Percentiles rank a stretch among this genome's conserved stretches.
Evolutionary conservation across 2,329 filamentous ascomycete species (phyloP).

Genomic region (Ophiocordyceps camponoti-saundersi): DNA sequence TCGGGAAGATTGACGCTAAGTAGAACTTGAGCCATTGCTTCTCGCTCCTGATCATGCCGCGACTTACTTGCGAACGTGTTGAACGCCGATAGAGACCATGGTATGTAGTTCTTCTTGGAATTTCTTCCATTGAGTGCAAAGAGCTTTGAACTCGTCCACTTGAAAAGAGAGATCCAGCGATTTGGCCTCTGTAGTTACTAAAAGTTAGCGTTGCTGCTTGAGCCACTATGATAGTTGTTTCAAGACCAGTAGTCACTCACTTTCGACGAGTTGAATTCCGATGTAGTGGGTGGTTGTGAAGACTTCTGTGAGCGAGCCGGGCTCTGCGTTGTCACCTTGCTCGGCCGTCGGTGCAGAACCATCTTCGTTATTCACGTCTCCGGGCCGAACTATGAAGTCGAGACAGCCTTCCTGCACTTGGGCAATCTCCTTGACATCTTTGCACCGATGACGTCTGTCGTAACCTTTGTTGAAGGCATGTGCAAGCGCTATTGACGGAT

Average conservation of each 20-base stretch:
- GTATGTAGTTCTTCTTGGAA: slow-evolving; percentile 56
- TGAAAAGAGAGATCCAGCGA: slow-evolving; percentile 64
- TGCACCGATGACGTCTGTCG: slow-evolving; percentile 62
- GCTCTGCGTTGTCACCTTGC: slow-evolving; percentile 23
- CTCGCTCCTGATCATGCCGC: neutral
- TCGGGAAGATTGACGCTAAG: slow-evolving; percentile 69
- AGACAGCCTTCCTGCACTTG: slow-evolving; percentile 38
- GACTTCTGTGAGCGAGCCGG: slow-evolving; percentile 24
- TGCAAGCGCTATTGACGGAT: slow-evolving; percentile 63
- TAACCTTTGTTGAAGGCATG: slow-evolving; percentile 90
- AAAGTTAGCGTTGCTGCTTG: slow-evolving; percentile 11
- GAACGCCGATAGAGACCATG: slow-evolving; percentile 50
- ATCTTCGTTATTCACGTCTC: slow-evolving; percentile 15
- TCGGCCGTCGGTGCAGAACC: slow-evolving; percentile 13
- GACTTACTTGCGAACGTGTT: slow-evolving; percentile 70
- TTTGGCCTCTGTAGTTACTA: slow-evolving; percentile 36
- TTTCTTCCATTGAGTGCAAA: slow-evolving; percentile 58
- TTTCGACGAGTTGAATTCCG: slow-evolving; percentile 62
- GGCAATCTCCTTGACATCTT: slow-evolving; percentile 29
- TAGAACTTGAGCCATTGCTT: slow-evolving; percentile 1
- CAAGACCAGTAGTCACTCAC: slow-evolving; percentile 29
- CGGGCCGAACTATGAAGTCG: slow-evolving; percentile 22
- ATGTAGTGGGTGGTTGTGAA: slow-evolving; percentile 93
- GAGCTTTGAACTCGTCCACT: slow-evolving; percentile 73
- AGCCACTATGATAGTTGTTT: neutral